Evolutionary conservation across 2,329 filamentous ascomycete genomes (phyloP).

Genomic region (Capronia coronata): DNA sequence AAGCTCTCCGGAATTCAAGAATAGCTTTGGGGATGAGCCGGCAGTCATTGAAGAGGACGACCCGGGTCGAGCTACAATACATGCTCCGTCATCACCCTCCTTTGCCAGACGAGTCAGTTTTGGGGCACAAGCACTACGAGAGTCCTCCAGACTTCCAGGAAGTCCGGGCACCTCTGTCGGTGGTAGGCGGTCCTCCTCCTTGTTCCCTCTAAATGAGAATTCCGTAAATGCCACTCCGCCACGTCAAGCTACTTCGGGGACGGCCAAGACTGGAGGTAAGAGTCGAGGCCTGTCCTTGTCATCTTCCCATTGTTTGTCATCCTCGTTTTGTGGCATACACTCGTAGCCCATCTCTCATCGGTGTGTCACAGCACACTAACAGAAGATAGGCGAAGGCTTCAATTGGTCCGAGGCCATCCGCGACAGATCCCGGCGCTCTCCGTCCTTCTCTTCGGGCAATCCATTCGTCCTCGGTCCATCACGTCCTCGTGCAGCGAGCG

Average conservation of each 20-base stretch:
- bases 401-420: constrained; percentile 97
- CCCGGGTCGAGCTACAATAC: constrained; percentile 58
- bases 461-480: constrained; percentile 18
- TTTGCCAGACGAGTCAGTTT: constrained; percentile 78
- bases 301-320: not conserved
- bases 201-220: constrained; percentile 31
- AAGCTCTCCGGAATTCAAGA: constrained; percentile 34
- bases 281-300: constrained; percentile 50
- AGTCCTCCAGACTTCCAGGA: constrained; percentile 53
- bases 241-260: constrained; percentile 23
- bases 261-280: constrained; percentile 40
- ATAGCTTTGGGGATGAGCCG: constrained; percentile 34
- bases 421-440: constrained; percentile 76
- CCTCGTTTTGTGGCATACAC: not conserved
- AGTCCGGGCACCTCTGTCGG: constrained; percentile 60
- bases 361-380: constrained; percentile 6
- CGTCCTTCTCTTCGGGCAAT: constrained; percentile 39
- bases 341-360: not conserved
- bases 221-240: constrained; percentile 22
- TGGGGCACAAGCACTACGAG: constrained; percentile 70
- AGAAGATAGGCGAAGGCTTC: constrained; percentile 73
- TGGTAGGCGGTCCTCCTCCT: constrained; percentile 52
- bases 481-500: constrained; percentile 41
- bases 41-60: constrained; percentile 61
- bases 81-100: constrained; percentile 66